Percentiles rank a stretch among this genome's conserved stretches.
Evolutionary conservation across 2,329 filamentous ascomycete genomes (phyloP).

Genomic region (Xylaria sp.): DNA sequence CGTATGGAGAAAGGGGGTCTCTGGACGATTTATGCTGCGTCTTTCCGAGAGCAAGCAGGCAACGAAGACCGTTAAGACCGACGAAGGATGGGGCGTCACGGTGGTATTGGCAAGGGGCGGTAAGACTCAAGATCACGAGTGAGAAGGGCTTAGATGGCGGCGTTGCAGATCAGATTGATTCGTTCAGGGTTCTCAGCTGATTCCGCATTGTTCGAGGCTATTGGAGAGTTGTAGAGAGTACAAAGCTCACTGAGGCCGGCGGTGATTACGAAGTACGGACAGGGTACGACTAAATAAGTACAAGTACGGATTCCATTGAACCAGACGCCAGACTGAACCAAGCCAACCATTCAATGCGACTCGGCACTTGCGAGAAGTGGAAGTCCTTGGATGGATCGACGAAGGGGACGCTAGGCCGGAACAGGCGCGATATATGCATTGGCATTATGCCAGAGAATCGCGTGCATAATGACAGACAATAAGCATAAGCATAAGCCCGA

Average conservation of each 20-base stretch:
- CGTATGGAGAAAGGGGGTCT: conserved; percentile 10
- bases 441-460: conserved; percentile 14
- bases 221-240: not conserved
- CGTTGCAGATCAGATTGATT: not conserved
- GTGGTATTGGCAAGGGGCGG: not conserved
- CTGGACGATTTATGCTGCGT: too few relatives aligned
- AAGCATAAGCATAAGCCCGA: not conserved
- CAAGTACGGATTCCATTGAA: not conserved
- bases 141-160: not conserved
- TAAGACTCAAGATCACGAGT: not conserved
- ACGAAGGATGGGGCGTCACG: not conserved
- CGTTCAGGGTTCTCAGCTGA: not conserved
- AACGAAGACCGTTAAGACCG: too few relatives aligned
- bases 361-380: not conserved
- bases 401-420: not conserved
- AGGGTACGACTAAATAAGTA: not conserved
- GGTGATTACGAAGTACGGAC: not conserved
- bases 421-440: conserved; percentile 11
- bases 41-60: too few relatives aligned
- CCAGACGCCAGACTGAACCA: too few relatives aligned
- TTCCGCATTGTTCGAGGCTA: conserved; percentile 2
- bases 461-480: not conserved
- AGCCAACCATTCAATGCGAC: not conserved
- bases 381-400: not conserved
- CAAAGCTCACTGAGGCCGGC: conserved; percentile 17